Conservation (phyloP, 352 stramenopile species). For the Pythium chondricola region DNA sequence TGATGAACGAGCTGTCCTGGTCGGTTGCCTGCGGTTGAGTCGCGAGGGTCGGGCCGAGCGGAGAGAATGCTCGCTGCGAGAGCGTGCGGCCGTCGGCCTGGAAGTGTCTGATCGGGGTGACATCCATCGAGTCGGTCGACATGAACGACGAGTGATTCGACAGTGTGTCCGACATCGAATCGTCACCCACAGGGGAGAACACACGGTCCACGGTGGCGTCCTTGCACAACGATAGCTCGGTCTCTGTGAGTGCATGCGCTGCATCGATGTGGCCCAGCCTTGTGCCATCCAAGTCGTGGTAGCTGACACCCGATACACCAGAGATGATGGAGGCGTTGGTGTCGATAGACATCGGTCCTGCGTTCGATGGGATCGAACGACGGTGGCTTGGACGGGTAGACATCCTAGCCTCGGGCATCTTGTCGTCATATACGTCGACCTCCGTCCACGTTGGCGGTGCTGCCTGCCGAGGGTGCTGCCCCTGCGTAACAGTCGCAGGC, state of each 20-base stretch:
- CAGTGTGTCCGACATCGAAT: neutral
- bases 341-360: constrained; percentile 15
- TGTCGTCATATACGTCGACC: constrained; percentile 20
- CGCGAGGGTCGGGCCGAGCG: neutral
- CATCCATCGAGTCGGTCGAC: constrained; percentile 8
- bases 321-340: constrained; percentile 42
- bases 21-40: neutral
- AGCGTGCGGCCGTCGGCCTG: neutral
- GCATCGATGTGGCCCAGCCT: constrained; percentile 19
- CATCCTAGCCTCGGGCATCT: constrained; percentile 18
- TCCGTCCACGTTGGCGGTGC: constrained; percentile 23
- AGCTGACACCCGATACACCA: constrained; percentile 30
- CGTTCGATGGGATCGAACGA: neutral
- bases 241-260: constrained; percentile 27
- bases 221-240: constrained; percentile 26
- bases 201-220: constrained; percentile 17
- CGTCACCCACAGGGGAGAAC: constrained; percentile 30
- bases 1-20: constrained; percentile 14
- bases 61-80: neutral
- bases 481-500: constrained; percentile 10
- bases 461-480: neutral
- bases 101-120: too few relatives aligned
- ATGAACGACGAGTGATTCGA: constrained; percentile 7
- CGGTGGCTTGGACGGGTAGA: neutral
- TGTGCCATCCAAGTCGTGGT: constrained; percentile 32